Evolutionary conservation across 1,139 yeast genomes (phyloP), one percentile per base, ranked within the genome.

Genomic region (Meyerozyma athensensis): DNA sequence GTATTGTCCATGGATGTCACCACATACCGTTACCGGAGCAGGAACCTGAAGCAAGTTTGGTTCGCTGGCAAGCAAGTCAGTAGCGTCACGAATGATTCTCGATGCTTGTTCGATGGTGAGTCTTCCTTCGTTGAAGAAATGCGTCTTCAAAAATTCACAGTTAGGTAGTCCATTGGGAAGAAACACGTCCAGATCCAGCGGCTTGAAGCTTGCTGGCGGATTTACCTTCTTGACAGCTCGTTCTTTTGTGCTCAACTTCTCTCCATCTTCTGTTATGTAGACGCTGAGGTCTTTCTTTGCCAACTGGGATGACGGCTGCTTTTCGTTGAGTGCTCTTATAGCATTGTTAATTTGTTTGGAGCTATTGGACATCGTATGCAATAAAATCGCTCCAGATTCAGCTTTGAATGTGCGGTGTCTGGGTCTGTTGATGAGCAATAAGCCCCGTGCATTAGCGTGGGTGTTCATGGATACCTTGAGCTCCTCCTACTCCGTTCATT

Each of bases 11-110:
- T 92, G 98, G 20, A 92, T 75, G 59, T 92, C 98, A 38, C 98
- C 97, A 65, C 97, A 90, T 2, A 92, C 89, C 1, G 97, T 90
- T 4, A 92, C 87, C 1, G 98, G 98, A 0, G 97, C 95, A 2
- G 90, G 90, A 2, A 92, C 85, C 21, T 74, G 74, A 40, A 92
- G 65, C 50, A 92, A 59, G 48, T 86, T 92, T 4, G 96, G 95
- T 54, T 92, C 97, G 34, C 63, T 57, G 23, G 73, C 59, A 44
- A 92, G 68, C n/a, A 81, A 59, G 33, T 69, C 70, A 0, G 90
- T 80, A n/a, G 95, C 95, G 56, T 70, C 72, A 23, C 65, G 57
- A 39, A 92, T 58, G 39, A 92, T 89, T 39, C 69, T 68, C 33
- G 81, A 54, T 1, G 89, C 90, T 55, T 92, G 97, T 9, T 70